Conservation (phyloP, 768 basidiomycete species). For the Galerina sulciceps region DNA sequence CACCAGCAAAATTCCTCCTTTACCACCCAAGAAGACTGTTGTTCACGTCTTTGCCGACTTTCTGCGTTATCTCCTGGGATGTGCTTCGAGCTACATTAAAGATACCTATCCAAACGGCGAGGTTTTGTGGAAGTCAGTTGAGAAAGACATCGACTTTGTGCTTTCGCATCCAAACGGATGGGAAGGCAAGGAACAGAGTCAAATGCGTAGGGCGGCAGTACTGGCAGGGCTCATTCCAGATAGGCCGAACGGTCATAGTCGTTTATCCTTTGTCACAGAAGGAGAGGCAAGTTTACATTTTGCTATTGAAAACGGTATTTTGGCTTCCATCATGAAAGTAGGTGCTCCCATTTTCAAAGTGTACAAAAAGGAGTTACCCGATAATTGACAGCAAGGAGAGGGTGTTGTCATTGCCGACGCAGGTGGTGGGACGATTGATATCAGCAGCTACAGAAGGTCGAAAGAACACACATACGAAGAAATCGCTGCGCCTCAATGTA, state of each 20-base stretch:
- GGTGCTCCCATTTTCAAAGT: not conserved
- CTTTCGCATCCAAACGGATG: conserved; percentile 47
- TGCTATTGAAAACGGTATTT: conserved; percentile 38
- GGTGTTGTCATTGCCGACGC: conserved; percentile 17
- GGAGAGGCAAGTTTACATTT: conserved; percentile 58
- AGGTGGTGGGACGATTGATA: conserved; percentile 50
- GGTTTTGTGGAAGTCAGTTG: conserved; percentile 41
- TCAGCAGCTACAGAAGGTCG: conserved; percentile 42
- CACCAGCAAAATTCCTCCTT: conserved; percentile 37
- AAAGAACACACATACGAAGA: conserved; percentile 37
- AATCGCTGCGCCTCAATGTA: conserved; percentile 43
- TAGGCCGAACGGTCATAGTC: conserved; percentile 32
- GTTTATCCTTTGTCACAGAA: conserved; percentile 50
- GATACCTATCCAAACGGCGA: conserved; percentile 46
- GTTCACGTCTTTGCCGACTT: conserved; percentile 52
- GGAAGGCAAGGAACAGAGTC: conserved; percentile 44
- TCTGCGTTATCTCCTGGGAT: conserved; percentile 46
- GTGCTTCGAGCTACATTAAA: conserved; percentile 44
- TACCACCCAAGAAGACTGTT: conserved; percentile 44
- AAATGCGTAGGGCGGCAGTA: conserved; percentile 45
- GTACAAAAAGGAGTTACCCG: not conserved
- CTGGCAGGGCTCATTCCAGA: conserved; percentile 41
- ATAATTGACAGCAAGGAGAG: conserved; percentile 4
- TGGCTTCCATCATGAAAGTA: conserved; percentile 14
- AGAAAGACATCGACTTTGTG: conserved; percentile 41